Percentiles rank a stretch among this genome's conserved stretches.
phyloP scores from a whole-genome alignment of 306 rosid species.

The Trifolium dubium region DNA sequence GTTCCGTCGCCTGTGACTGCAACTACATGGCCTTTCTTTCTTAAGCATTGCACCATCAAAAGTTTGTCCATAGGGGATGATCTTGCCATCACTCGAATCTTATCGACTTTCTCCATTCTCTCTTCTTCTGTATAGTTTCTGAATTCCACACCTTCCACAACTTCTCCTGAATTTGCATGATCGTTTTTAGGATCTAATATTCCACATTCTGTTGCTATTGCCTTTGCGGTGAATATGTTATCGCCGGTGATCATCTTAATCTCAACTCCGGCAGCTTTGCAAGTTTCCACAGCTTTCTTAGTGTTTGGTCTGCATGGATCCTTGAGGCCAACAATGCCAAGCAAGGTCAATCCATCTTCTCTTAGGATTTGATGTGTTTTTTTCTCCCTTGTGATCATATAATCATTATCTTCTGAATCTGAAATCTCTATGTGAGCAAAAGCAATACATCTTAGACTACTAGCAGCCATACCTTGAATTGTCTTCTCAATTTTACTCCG shows the following conservation, averaged over 20 bases:
- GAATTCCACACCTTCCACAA: constrained; percentile 76
- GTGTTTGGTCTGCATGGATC: constrained; percentile 82
- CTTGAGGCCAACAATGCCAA: constrained; percentile 83
- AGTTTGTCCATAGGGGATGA: constrained; percentile 88
- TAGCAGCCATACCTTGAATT: constrained; percentile 89
- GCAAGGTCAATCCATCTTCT: constrained; percentile 65
- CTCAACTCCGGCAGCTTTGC: constrained; percentile 74
- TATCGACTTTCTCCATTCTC: constrained; percentile 70
- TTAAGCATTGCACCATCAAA: constrained; percentile 81
- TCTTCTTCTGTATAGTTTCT: constrained; percentile 69
- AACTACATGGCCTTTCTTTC: constrained; percentile 76
- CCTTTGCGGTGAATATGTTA: constrained; percentile 87
- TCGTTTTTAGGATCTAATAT: constrained; percentile 48
- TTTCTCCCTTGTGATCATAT: constrained; percentile 35
- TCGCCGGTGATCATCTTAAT: constrained; percentile 93
- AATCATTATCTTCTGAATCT: constrained; percentile 52
- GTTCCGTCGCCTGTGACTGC: constrained; percentile 96
- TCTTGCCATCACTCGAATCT: constrained; percentile 81
- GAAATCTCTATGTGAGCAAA: constrained; percentile 63
- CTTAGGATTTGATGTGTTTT: constrained; percentile 39
- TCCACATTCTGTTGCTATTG: constrained; percentile 90
- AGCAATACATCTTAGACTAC: constrained; percentile 87
- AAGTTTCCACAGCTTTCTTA: constrained; percentile 60
- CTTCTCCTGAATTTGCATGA: constrained; percentile 46
- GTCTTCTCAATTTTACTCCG: constrained; percentile 51